Evolutionary conservation across 371 early-diverging fungal species (phyloP).

Genomic region (Cladochytrium tenue): DNA sequence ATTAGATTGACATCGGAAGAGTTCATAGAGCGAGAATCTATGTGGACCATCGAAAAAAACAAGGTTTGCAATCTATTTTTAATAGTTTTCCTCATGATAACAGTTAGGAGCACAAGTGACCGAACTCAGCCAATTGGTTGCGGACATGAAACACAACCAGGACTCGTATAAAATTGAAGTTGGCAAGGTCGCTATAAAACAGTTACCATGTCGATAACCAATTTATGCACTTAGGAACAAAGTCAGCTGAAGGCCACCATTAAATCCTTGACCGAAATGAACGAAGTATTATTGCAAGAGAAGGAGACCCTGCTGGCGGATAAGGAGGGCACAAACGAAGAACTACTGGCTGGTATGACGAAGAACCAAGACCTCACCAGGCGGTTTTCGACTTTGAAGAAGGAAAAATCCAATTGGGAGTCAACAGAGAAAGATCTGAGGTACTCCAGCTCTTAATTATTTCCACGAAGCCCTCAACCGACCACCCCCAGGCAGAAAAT

Average conservation of each 20-base stretch:
- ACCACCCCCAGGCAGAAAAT: background rate
- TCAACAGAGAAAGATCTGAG: background rate
- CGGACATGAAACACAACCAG: constrained; percentile 14
- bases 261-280: background rate
- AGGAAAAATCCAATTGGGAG: background rate
- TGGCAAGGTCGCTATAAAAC: too few relatives aligned
- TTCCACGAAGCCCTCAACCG: background rate
- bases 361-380: background rate
- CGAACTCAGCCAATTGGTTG: constrained; percentile 14
- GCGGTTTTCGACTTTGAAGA: background rate
- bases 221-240: too few relatives aligned
- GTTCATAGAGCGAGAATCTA: too few relatives aligned
- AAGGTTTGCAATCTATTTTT: too few relatives aligned
- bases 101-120: constrained; percentile 13
- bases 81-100: too few relatives aligned
- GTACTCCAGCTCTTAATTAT: background rate
- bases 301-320: background rate
- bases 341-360: background rate
- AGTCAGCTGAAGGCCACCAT: background rate
- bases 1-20: too few relatives aligned
- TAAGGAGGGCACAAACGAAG: background rate
- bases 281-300: background rate
- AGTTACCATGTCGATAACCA: too few relatives aligned
- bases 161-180: background rate
- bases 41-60: too few relatives aligned